These are phyloP conservation scores for Saccharomycopsis javanensis DNA, from an alignment of 805 yeast genomes.

Conservation along the genomic window DNA sequence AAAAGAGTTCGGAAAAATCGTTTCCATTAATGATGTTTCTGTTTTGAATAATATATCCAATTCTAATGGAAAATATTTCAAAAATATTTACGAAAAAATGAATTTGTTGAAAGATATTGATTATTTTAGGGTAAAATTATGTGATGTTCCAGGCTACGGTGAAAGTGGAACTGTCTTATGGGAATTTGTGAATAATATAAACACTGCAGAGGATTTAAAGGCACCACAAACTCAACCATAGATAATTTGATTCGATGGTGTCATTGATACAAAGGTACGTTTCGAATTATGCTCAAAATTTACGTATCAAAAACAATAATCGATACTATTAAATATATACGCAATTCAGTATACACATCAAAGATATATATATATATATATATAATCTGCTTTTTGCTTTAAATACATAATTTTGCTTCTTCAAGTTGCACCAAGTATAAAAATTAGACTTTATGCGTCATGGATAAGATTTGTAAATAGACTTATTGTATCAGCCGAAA, in stretches of 20 bases:
- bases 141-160: slow-evolving; percentile 49
- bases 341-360: no score
- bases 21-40: slow-evolving; percentile 21
- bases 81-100: slow-evolving; percentile 44
- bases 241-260: not conserved
- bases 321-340: no score
- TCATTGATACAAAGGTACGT: no score
- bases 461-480: no score
- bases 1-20: slow-evolving; percentile 39
- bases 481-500: not conserved
- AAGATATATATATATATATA: no score
- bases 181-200: slow-evolving; percentile 46
- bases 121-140: slow-evolving; percentile 51
- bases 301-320: no score
- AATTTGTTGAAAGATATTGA: slow-evolving; percentile 50
- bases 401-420: no score
- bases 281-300: no score
- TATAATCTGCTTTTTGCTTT: no score
- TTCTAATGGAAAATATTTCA: slow-evolving; percentile 27
- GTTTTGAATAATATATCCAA: not conserved
- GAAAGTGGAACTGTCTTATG: slow-evolving; percentile 53
- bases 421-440: no score
- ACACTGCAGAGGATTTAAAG: slow-evolving; percentile 17
- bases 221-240: not conserved
- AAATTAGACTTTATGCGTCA: no score